phyloP scores from a whole-genome alignment of 2,329 filamentous ascomycete species.

The Colletotrichum chrysophilum region DNA sequence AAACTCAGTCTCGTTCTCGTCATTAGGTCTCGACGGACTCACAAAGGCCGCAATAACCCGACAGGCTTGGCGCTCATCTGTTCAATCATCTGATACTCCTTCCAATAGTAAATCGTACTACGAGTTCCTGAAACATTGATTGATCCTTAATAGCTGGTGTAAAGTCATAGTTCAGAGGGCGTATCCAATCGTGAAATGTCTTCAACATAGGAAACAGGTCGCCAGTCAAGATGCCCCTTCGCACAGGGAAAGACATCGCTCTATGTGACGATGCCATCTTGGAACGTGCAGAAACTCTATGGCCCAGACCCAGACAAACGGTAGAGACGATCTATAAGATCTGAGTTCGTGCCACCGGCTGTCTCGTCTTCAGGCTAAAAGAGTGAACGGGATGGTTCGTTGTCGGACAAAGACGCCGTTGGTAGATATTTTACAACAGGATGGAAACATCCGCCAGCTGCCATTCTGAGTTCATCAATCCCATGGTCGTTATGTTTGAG shows the following conservation, averaged over 20 bases:
- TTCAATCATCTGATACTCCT: not conserved
- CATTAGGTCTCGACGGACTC: not conserved
- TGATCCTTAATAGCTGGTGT: not conserved
- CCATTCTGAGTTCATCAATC: not conserved
- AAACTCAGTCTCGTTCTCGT: not conserved
- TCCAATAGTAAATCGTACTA: not conserved
- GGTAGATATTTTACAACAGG: not conserved
- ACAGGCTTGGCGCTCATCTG: not conserved
- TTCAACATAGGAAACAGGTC: not conserved
- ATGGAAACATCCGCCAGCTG: not conserved
- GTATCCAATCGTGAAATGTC: not conserved
- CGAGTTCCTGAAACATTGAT: not conserved
- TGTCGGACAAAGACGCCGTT: not conserved
- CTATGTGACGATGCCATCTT: not conserved
- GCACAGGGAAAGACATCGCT: not conserved
- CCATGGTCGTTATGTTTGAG: not conserved
- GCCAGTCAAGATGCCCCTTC: not conserved
- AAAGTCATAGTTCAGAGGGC: not conserved
- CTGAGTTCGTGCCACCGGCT: not conserved
- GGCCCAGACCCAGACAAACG: not conserved
- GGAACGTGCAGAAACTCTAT: not conserved
- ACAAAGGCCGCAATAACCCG: not conserved
- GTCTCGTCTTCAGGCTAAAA: not conserved
- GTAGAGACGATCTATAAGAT: not conserved
- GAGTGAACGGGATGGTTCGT: not conserved